phyloP scores from a whole-genome alignment of 23 red algal genomes.

The Gracilariopsis chorda region DNA sequence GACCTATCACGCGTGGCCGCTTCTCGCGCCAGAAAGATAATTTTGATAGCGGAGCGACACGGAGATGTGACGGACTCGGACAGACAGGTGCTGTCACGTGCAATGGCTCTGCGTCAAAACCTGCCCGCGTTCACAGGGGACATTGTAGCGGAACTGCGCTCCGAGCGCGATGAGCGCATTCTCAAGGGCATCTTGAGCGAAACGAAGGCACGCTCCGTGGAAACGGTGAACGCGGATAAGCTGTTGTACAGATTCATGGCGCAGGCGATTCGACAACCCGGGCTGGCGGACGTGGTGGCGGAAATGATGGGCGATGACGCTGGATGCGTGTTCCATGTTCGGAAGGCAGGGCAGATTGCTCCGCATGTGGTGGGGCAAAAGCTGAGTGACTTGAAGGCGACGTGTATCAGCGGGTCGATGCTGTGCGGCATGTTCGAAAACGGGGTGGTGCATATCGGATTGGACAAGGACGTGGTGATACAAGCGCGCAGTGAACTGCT shows the following conservation, averaged over 20 bases:
- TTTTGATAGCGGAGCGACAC: conserved; percentile 21
- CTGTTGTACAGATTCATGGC: conserved; percentile 66
- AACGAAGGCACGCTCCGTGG: conserved; percentile 44
- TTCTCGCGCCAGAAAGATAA: conserved; percentile 44
- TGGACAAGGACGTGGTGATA: neutral
- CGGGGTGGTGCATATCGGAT: neutral
- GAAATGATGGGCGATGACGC: conserved; percentile 55
- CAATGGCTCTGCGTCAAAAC: conserved; percentile 58
- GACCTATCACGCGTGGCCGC: conserved; percentile 60
- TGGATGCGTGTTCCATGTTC: conserved; percentile 26
- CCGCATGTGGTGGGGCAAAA: conserved; percentile 48
- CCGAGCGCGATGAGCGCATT: conserved; percentile 50
- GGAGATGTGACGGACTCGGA: conserved; percentile 43
- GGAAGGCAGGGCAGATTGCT: conserved; percentile 17
- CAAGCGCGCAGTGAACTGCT: conserved; percentile 30
- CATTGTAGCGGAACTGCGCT: conserved; percentile 61
- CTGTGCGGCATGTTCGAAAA: conserved; percentile 35
- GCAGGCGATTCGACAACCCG: conserved; percentile 68
- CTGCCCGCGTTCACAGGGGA: conserved; percentile 55
- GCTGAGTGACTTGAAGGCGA: conserved; percentile 15
- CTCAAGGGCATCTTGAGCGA: conserved; percentile 26
- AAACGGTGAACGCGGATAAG: conserved; percentile 39
- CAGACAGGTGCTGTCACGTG: conserved; percentile 40
- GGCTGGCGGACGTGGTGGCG: conserved; percentile 51
- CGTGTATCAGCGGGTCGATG: conserved; percentile 58